These are phyloP conservation scores for Tetrahymena borealis DNA, from an alignment of 73 alveolate genomes.

Conservation along the genomic window DNA sequence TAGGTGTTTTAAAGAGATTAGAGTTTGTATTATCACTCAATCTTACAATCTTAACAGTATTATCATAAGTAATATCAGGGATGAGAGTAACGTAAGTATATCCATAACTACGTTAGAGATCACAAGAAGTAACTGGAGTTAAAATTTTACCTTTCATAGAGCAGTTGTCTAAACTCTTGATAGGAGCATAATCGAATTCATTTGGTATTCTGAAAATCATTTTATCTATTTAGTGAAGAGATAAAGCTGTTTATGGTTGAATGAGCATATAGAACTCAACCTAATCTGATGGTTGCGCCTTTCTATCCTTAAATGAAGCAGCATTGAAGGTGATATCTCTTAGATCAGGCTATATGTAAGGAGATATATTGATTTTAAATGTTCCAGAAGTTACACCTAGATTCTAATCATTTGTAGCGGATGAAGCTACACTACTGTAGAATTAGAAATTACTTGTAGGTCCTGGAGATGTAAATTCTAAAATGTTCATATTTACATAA, in stretches of 20 bases:
- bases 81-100: not conserved
- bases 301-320: not conserved
- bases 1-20: not conserved
- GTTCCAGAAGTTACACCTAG: not conserved
- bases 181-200: not conserved
- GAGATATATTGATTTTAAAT: not conserved
- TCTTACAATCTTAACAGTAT: not conserved
- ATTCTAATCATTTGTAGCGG: not conserved
- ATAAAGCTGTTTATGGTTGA: not conserved
- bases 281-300: not conserved
- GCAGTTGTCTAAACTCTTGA: not conserved
- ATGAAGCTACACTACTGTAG: not conserved
- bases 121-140: not conserved
- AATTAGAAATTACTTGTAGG: not conserved
- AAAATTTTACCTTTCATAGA: not conserved
- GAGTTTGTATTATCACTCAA: not conserved
- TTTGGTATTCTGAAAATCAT: not conserved
- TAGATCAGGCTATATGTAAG: not conserved
- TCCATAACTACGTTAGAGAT: not conserved
- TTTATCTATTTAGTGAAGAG: not conserved
- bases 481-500: not conserved
- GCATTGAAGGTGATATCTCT: not conserved
- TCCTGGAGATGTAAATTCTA: not conserved
- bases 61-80: not conserved
- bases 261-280: not conserved